These are phyloP conservation scores for Sistotremastrum niveocremeum DNA, from an alignment of 768 basidiomycete genomes.

Conservation along the genomic window DNA sequence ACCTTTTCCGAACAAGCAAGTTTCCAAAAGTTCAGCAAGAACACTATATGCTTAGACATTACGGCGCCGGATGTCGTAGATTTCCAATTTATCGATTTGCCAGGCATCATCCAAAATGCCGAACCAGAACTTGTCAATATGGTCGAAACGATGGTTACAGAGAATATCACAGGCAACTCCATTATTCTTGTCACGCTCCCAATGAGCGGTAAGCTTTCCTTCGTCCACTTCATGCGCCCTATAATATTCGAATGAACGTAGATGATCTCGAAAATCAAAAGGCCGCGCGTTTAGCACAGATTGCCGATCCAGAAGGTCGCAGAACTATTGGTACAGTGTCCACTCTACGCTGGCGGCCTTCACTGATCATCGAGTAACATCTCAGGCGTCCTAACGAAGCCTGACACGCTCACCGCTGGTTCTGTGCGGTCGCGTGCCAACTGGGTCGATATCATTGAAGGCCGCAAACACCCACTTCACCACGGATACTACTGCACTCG, in stretches of 20 bases:
- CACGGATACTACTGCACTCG: constrained; percentile 58
- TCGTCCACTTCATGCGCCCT: too few relatives aligned
- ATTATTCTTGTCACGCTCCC: constrained; percentile 56
- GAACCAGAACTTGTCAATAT: constrained; percentile 26
- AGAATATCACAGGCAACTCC: constrained; percentile 36
- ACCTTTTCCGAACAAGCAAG: constrained; percentile 13
- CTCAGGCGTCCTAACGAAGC: constrained; percentile 57
- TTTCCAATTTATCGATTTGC: constrained; percentile 10
- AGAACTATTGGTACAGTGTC: constrained; percentile 45
- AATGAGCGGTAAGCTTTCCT: constrained; percentile 48
- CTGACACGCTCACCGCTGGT: constrained; percentile 38
- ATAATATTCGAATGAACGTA: too few relatives aligned
- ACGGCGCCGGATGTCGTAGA: constrained; percentile 32
- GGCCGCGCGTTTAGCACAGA: constrained; percentile 38
- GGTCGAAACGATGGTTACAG: constrained; percentile 33
- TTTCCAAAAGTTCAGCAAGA: constrained; percentile 31
- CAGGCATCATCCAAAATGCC: constrained; percentile 48
- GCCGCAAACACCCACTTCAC: constrained; percentile 28
- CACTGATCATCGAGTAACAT: too few relatives aligned
- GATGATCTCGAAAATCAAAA: constrained; percentile 58
- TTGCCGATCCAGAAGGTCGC: constrained; percentile 37
- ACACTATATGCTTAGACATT: constrained; percentile 34
- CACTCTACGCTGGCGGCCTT: not conserved
- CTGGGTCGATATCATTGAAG: constrained; percentile 44
- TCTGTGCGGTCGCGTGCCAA: constrained; percentile 23